phyloP scores from a whole-genome alignment of 2,329 filamentous ascomycete genomes.

The Trichoderma sp. region DNA sequence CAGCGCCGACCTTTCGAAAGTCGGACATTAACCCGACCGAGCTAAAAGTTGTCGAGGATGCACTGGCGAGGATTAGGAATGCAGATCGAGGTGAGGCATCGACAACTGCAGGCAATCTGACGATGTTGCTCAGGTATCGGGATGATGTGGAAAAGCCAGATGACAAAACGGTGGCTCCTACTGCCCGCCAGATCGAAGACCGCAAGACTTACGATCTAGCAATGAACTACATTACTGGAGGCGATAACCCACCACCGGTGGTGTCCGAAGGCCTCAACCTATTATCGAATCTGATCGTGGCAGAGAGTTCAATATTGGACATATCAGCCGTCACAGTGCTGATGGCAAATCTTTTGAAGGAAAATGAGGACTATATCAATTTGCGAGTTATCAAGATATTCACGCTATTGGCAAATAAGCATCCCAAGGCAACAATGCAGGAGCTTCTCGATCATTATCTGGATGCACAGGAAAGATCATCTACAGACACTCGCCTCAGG shows the following conservation, averaged over 20 bases:
- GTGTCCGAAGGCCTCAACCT: slow-evolving; percentile 63
- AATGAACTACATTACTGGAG: slow-evolving; percentile 59
- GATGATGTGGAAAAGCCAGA: slow-evolving; percentile 50
- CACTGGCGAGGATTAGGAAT: slow-evolving; percentile 45
- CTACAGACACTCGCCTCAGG: slow-evolving; percentile 63
- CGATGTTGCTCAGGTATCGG: slow-evolving; percentile 54
- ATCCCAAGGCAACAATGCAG: slow-evolving; percentile 59
- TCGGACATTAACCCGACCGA: slow-evolving; percentile 43
- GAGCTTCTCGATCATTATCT: slow-evolving; percentile 68
- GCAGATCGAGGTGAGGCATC: slow-evolving; percentile 43
- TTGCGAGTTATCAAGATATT: slow-evolving; percentile 65
- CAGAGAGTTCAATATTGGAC: slow-evolving; percentile 59
- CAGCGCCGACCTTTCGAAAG: slow-evolving; percentile 55
- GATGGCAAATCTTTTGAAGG: slow-evolving; percentile 61
- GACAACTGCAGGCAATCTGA: slow-evolving; percentile 55
- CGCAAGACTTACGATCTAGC: slow-evolving; percentile 61
- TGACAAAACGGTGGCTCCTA: slow-evolving; percentile 39
- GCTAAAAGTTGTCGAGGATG: slow-evolving; percentile 47
- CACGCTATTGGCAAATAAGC: slow-evolving; percentile 57
- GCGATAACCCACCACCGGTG: slow-evolving; percentile 64
- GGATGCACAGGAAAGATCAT: slow-evolving; percentile 57
- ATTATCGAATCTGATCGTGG: slow-evolving; percentile 55
- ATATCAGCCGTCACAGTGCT: slow-evolving; percentile 64
- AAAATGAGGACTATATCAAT: slow-evolving; percentile 70
- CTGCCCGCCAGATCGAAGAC: slow-evolving; percentile 55